Base-by-base conservation (phyloP, 441 rosid genomes). In the Aleurites moluccanus region DNA sequence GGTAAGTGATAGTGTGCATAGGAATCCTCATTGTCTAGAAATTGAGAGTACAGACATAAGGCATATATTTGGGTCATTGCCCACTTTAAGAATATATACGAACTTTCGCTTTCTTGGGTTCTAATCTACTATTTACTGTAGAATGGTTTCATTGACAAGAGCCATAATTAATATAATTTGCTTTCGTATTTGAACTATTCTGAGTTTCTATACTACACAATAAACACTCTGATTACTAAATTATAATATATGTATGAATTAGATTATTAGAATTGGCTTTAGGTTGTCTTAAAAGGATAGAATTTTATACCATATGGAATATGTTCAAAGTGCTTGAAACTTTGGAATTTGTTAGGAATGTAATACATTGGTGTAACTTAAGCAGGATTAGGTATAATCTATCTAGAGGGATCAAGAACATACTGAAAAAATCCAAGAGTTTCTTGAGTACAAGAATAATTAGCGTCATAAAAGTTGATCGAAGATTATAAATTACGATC, bases 31-130 rank as follows among this genome's bases (percentile, higher is more conserved):
- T 52, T 52, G 69, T 72, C 44, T 62, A 72, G 75, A 72, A 40
- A 76, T 77, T 59, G 42, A 80, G 40, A 78, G 67, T 50, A 59
- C 69, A 81, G 82, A 83, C 83, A 86, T 27, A 59, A 60, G 69
- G 93, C 85, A 86, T 82, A 78, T 81, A 77, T 65, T 56, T 70
- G 47, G 65, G 72, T 8, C 73, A 57, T 73, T 79, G 64, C 85
- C 84, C 74, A 64, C 80, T 40, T 66, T 59, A 75, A 75, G 85
- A 84, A 79, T 70, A 80, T 76, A 78, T 74, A 76, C 82, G 72
- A 75, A 55, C 73, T 78, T 76, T 75, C 80, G 49, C 82, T 83
- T 83, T 86, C 52, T 38, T 35, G 44, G 47, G 69, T 72, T 47
- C 59, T 75, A 56, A 53, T 65, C 67, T 28, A 47, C 33, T 27